Percentiles rank a stretch among this genome's conserved stretches.
These are phyloP conservation scores for Melaleuca alternifolia DNA, from an alignment of 345 rosid species.

Conservation along the genomic window DNA sequence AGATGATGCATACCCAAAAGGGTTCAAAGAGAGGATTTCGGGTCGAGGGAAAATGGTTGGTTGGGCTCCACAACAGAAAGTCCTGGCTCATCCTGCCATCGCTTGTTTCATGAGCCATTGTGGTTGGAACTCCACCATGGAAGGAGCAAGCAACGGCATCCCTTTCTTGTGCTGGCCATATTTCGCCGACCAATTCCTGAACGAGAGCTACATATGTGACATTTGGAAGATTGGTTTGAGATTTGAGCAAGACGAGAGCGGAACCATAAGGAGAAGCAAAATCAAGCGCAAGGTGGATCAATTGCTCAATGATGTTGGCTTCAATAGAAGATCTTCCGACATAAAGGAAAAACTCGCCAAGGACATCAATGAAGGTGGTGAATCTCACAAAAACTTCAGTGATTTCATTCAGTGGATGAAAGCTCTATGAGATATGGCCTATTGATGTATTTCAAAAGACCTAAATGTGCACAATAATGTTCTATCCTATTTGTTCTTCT, in stretches of 20 bases:
- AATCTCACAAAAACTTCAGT: neutral
- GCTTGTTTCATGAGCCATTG: constrained; percentile 30
- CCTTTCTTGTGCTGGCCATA: constrained; percentile 24
- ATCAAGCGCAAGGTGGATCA: constrained; percentile 1
- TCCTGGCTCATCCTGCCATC: constrained; percentile 12
- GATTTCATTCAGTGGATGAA: neutral
- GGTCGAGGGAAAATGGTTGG: constrained; percentile 6
- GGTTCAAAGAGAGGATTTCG: constrained; percentile 6
- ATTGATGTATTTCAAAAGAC: no score
- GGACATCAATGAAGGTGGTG: neutral
- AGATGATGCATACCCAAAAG: constrained; percentile 7
- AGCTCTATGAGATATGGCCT: neutral
- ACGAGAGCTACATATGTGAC: constrained; percentile 19
- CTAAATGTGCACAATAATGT: no score
- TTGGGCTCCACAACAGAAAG: constrained; percentile 26
- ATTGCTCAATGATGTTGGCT: neutral
- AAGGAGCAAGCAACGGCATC: constrained; percentile 18
- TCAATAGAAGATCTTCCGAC: neutral
- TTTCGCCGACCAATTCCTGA: constrained; percentile 22
- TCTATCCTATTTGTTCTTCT: no score
- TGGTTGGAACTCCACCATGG: constrained; percentile 32
- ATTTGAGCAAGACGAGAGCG: constrained; percentile 6
- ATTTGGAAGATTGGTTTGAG: constrained; percentile 17
- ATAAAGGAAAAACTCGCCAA: neutral
- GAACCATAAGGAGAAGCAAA: constrained; percentile 11